A percentile compares a stretch with the other conserved stretches of the same genome.
Evolutionary conservation across 768 basidiomycete species (phyloP).

Genomic region (Coprinopsis marcescibilis): DNA sequence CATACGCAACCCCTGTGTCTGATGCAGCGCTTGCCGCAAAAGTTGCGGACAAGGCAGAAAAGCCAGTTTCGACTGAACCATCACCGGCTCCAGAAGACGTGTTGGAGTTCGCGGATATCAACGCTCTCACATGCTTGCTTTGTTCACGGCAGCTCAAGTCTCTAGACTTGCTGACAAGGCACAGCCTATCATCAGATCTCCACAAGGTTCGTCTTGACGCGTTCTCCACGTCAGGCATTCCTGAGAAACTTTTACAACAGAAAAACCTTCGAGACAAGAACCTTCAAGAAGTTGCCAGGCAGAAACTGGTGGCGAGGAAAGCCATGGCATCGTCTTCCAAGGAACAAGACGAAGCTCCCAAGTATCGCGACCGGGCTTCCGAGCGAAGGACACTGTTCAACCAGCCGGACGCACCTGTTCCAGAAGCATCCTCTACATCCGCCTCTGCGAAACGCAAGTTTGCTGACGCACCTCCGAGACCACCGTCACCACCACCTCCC

Average conservation of each 20-base stretch:
- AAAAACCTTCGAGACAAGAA: conserved; percentile 77
- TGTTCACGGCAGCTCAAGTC: conserved; percentile 93
- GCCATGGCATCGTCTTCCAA: conserved; percentile 11
- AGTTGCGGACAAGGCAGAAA: neutral
- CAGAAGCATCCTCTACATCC: conserved; percentile 32
- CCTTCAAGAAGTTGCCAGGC: conserved; percentile 67
- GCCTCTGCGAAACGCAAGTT: conserved; percentile 29
- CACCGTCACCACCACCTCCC: conserved; percentile 56
- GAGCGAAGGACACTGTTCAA: conserved; percentile 89
- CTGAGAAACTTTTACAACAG: conserved; percentile 35
- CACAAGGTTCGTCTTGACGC: conserved; percentile 74
- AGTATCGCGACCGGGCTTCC: conserved; percentile 93
- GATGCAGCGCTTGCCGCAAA: conserved; percentile 2
- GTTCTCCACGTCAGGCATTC: conserved; percentile 17
- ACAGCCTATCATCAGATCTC: conserved; percentile 89
- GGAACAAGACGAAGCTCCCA: conserved; percentile 57
- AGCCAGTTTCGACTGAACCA: conserved; percentile 20
- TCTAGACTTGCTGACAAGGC: conserved; percentile 77
- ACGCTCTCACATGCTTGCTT: conserved; percentile 74
- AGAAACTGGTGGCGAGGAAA: conserved; percentile 52
- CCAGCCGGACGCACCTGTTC: conserved; percentile 80
- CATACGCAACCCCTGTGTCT: neutral
- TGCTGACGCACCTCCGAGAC: conserved; percentile 53
- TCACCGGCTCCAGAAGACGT: conserved; percentile 48
- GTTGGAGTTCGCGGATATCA: conserved; percentile 79